phyloP scores from a whole-genome alignment of 805 yeast species.

The Saturnispora sanitii region DNA sequence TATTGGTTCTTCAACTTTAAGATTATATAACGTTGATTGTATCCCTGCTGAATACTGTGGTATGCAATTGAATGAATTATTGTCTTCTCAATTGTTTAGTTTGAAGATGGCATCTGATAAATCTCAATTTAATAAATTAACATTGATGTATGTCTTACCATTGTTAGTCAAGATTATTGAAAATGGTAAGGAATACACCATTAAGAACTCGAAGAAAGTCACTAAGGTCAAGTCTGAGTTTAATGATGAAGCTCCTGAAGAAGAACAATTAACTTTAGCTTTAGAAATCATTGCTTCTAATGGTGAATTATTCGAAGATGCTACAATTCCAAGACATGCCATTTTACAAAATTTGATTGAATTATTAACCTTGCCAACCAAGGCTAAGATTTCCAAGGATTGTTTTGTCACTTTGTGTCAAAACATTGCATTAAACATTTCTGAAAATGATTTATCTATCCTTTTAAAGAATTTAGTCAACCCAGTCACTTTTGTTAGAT shows the following conservation, averaged over 20 bases:
- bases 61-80: slow-evolving; percentile 43
- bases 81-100: slow-evolving; percentile 64
- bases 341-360: slow-evolving; percentile 54
- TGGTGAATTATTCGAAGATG: slow-evolving; percentile 57
- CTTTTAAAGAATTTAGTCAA: slow-evolving; percentile 49
- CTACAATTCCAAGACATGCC: slow-evolving; percentile 56
- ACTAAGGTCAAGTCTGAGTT: slow-evolving; percentile 51
- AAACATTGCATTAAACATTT: slow-evolving; percentile 55
- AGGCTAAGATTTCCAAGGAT: slow-evolving; percentile 75
- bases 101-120: slow-evolving; percentile 68
- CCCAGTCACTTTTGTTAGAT: slow-evolving; percentile 62
- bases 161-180: slow-evolving; percentile 58
- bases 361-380: slow-evolving; percentile 63
- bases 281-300: slow-evolving; percentile 65
- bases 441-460: slow-evolving; percentile 45
- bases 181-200: slow-evolving; percentile 49
- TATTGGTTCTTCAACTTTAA: slow-evolving; percentile 62
- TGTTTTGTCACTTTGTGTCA: slow-evolving; percentile 72
- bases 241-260: slow-evolving; percentile 77
- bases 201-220: slow-evolving; percentile 42
- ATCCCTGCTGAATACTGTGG: slow-evolving; percentile 37
- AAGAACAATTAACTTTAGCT: slow-evolving; percentile 72
- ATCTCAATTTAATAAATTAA: slow-evolving; percentile 53
- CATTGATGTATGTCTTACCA: slow-evolving; percentile 70
- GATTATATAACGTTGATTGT: slow-evolving; percentile 40